Evolutionary conservation across 2,329 filamentous ascomycete species (phyloP), one percentile per base, ranked within the genome.

Genomic region (Pseudogymnoascus sp.): DNA sequence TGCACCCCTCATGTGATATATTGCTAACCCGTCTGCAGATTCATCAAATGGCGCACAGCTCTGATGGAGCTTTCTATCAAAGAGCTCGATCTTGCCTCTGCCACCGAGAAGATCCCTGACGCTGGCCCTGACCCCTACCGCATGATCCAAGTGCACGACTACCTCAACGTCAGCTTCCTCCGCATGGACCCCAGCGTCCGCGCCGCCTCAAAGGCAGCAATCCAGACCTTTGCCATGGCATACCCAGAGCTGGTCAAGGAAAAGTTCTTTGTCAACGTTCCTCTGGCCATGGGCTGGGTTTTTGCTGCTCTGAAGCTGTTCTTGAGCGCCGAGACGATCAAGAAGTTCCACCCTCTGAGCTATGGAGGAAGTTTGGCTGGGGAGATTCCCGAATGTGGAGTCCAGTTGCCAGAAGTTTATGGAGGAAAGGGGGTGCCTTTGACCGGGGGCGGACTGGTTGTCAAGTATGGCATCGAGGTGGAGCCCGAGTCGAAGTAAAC

Each of bases 261-360:
- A 77, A 97, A 97, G 79, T 97, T 92, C 81, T 97, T 97, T 72
- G 89, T 97, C 76, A 97, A 97, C 70, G 90, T 97, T 5, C 93
- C 93, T 0, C 75, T 86, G 61, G 80, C 97, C 69, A 97, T 97
- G 92, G 89, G 90, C 61, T 97, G 92, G 80, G 82, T 91, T 71
- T 91, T 89, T 72, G 78, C 79, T 18, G 81, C 87, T 60, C 87
- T 91, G 78, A 91, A 91, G 77, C 75, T 90, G 16, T 87, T 92
- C 72, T 78, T 91, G 43, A 84, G 86, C 30, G 79, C 85, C 58
- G 87, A 88, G 70, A 91, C 89, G 0, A 80, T 88, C 66, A 87
- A 87, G 76, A 91, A 91, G 72, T 90, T 91, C 75, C 87, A 90
- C 69, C 88, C 88, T 50, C 84, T 92, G 76, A 80, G 81, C 64